Percentiles rank a stretch among this genome's conserved stretches.
These are phyloP conservation scores for Neofusicoccum laricinum DNA, from an alignment of 2,329 filamentous ascomycete genomes.

Conservation along the genomic window DNA sequence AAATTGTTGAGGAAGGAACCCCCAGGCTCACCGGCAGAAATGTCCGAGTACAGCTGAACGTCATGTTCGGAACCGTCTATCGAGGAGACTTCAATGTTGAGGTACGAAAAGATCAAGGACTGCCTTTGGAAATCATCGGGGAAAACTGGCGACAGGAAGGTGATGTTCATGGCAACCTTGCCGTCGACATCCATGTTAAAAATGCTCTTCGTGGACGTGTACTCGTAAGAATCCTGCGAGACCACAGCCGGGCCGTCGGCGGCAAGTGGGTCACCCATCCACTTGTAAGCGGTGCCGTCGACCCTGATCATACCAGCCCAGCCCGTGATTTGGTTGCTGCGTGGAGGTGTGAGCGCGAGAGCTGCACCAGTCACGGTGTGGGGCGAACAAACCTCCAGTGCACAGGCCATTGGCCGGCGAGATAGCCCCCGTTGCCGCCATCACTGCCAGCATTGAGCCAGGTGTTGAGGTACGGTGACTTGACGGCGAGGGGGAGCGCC, in stretches of 20 bases:
- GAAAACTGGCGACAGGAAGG: slow-evolving; percentile 68
- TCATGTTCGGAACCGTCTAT: slow-evolving; percentile 61
- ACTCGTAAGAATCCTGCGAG: slow-evolving; percentile 63
- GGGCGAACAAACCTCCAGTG: slow-evolving; percentile 58
- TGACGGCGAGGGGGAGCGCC: slow-evolving; percentile 69
- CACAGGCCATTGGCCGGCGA: slow-evolving; percentile 66
- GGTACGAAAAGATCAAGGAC: slow-evolving; percentile 68
- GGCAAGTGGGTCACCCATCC: slow-evolving; percentile 59
- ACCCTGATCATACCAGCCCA: slow-evolving; percentile 71
- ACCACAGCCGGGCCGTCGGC: slow-evolving; percentile 37
- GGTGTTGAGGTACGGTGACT: slow-evolving; percentile 70
- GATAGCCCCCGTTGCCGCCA: slow-evolving; percentile 62
- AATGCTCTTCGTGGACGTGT: slow-evolving; percentile 69
- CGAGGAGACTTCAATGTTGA: slow-evolving; percentile 62
- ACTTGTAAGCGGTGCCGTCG: slow-evolving; percentile 62
- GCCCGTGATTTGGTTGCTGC: slow-evolving; percentile 55
- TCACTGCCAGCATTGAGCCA: slow-evolving; percentile 59
- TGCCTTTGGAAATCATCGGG: slow-evolving; percentile 65
- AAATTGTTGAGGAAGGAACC: not conserved
- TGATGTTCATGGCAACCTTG: slow-evolving; percentile 63
- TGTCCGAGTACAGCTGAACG: slow-evolving; percentile 70
- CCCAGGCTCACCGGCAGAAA: slow-evolving; percentile 59
- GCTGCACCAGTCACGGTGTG: not conserved
- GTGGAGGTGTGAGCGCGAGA: not conserved
- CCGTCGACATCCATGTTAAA: slow-evolving; percentile 65